Percentiles rank a stretch among this genome's conserved stretches.
These are phyloP conservation scores for Russula lepida DNA, from an alignment of 768 basidiomycete species.

Conservation along the genomic window DNA sequence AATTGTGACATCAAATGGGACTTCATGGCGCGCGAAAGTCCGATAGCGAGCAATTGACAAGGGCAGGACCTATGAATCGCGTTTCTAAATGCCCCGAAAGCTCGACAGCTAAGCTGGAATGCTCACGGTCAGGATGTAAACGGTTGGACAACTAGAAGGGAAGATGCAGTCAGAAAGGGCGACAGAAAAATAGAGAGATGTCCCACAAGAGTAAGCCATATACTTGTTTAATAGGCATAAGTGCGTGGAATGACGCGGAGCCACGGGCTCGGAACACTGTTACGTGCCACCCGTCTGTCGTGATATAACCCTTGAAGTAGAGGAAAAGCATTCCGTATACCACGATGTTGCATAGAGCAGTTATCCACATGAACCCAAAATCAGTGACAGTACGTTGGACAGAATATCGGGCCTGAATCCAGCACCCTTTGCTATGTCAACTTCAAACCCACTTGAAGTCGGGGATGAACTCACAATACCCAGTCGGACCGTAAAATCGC, in stretches of 20 bases:
- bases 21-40: conserved; percentile 25
- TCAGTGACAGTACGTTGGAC: conserved; percentile 38
- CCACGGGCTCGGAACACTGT: neutral
- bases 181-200: neutral
- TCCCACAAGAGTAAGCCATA: conserved; percentile 8
- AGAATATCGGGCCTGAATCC: conserved; percentile 34
- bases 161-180: neutral
- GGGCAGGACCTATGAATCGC: conserved; percentile 30
- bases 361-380: conserved; percentile 44
- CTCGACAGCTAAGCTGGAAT: too few species aligned
- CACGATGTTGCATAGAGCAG: conserved; percentile 33
- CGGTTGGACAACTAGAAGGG: conserved; percentile 35
- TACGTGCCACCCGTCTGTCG: conserved; percentile 27
- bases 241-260: neutral
- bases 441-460: too few species aligned
- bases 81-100: neutral
- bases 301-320: conserved; percentile 33
- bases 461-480: conserved; percentile 31
- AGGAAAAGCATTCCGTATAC: conserved; percentile 40
- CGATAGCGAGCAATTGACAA: conserved; percentile 36
- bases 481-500: conserved; percentile 36
- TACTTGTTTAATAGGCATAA: neutral
- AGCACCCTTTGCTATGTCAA: conserved; percentile 35
- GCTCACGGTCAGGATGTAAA: conserved; percentile 32
- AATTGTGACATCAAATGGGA: conserved; percentile 32